These are phyloP conservation scores for Karstenula rhodostoma DNA, from an alignment of 2,329 filamentous ascomycete species.

Conservation along the genomic window DNA sequence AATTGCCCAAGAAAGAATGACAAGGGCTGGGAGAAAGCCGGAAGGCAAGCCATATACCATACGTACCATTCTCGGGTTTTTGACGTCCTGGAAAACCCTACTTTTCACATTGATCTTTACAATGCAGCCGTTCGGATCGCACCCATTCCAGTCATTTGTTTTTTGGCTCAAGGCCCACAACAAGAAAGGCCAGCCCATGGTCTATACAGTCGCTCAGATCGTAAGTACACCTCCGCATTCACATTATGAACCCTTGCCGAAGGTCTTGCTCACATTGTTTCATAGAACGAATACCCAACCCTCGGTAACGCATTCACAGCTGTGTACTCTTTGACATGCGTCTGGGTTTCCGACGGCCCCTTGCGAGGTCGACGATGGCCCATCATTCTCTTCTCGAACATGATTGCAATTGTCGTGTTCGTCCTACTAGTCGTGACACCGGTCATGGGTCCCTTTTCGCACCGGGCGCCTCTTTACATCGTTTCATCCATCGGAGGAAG, in stretches of 20 bases:
- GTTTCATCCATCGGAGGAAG: constrained; percentile 24
- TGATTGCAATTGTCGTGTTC: constrained; percentile 29
- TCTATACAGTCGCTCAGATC: constrained; percentile 28
- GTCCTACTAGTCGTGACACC: constrained; percentile 27
- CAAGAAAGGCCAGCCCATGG: constrained; percentile 26
- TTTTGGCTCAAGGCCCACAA: constrained; percentile 30
- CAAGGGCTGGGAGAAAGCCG: constrained; percentile 18
- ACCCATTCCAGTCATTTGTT: constrained; percentile 26
- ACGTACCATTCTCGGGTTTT: constrained; percentile 17
- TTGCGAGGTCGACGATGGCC: constrained; percentile 29
- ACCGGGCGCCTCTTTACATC: constrained; percentile 26
- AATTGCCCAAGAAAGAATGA: constrained; percentile 21
- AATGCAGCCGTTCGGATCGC: constrained; percentile 29
- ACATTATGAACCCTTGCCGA: neutral
- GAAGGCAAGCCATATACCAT: constrained; percentile 24
- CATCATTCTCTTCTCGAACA: constrained; percentile 29
- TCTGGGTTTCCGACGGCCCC: constrained; percentile 32
- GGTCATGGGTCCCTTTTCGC: constrained; percentile 26
- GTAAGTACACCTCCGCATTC: constrained; percentile 14
- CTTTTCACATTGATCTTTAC: constrained; percentile 26
- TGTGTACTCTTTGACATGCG: constrained; percentile 28
- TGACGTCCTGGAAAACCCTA: constrained; percentile 25
- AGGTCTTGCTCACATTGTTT: neutral
- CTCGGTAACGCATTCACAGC: constrained; percentile 31
- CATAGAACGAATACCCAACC: constrained; percentile 29